phyloP scores from a whole-genome alignment of 495 filamentous ascomycete genomes.

The Lineolata rhizophorae region DNA sequence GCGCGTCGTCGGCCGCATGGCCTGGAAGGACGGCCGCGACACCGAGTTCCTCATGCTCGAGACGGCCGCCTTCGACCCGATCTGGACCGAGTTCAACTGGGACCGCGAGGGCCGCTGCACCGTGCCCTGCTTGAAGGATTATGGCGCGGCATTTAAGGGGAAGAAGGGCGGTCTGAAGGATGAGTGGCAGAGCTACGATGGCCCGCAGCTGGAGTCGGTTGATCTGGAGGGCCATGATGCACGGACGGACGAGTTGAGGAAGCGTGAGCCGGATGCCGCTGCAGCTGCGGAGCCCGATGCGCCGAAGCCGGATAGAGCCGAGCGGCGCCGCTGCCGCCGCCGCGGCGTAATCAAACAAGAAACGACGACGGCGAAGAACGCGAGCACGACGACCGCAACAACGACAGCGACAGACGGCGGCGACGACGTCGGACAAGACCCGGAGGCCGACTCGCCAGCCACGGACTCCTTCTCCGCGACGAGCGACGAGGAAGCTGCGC shows the following conservation, averaged over 20 bases:
- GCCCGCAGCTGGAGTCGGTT: slow-evolving; percentile 13
- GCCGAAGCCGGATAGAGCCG: slow-evolving; percentile 5
- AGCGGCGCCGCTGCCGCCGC: slow-evolving; percentile 5
- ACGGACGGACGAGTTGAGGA: slow-evolving; percentile 5
- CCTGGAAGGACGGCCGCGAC: slow-evolving; percentile 30
- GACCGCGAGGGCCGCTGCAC: slow-evolving; percentile 28
- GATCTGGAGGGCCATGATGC: slow-evolving; percentile 2
- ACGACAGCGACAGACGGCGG: no score
- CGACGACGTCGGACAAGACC: no score
- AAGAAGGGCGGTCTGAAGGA: slow-evolving; percentile 19
- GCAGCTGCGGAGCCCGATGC: slow-evolving; percentile 3
- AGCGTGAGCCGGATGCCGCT: slow-evolving; percentile 3
- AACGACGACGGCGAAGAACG: no score
- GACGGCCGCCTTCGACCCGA: slow-evolving; percentile 32
- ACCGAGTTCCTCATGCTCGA: slow-evolving; percentile 33
- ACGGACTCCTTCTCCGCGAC: slow-evolving; percentile 14
- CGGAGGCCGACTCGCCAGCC: slow-evolving; percentile 4
- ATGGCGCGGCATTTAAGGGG: slow-evolving; percentile 26
- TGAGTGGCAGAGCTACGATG: slow-evolving; percentile 31
- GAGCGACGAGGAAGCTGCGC: slow-evolving; percentile 13
- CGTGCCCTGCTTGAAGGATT: slow-evolving; percentile 31
- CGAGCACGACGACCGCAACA: neutral
- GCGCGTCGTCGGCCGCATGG: slow-evolving; percentile 30
- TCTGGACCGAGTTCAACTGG: slow-evolving; percentile 36
- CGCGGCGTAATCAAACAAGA: slow-evolving; percentile 7